Conservation (phyloP, 176 grass and related monocot species). For the Phyllostachys edulis region DNA sequence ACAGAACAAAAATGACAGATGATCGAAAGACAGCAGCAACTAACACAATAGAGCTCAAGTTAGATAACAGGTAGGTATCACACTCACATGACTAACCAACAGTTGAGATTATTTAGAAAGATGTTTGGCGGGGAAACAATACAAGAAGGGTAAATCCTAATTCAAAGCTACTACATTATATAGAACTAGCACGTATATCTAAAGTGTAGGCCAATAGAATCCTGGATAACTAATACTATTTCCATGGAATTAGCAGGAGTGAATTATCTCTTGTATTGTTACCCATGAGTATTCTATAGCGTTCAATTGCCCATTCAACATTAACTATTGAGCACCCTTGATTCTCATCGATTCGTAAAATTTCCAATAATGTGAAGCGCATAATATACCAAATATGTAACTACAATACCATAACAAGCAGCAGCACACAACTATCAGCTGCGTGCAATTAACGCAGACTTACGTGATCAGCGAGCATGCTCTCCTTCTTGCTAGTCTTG, state of each 20-base stretch:
- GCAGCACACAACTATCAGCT: neutral
- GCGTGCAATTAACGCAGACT: neutral
- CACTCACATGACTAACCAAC: neutral
- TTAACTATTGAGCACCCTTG: neutral
- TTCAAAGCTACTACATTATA: neutral
- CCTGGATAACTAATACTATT: neutral
- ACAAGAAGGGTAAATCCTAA: slow-evolving; percentile 8
- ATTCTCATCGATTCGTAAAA: neutral
- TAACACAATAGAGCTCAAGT: too few species aligned
- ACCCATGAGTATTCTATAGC: neutral
- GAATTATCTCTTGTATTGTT: neutral
- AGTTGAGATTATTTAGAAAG: neutral
- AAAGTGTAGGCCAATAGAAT: neutral
- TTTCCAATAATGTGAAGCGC: neutral
- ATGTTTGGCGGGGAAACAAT: neutral
- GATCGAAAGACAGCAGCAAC: too few species aligned
- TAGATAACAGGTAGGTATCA: neutral
- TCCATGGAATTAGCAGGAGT: neutral
- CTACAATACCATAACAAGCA: neutral
- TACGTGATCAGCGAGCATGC: slow-evolving; percentile 81
- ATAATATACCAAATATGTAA: neutral
- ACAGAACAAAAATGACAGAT: too few species aligned
- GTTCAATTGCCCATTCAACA: neutral
- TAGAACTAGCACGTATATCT: neutral
- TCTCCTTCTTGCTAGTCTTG: slow-evolving; percentile 93